Evolutionary conservation across 208 protist genomes (phyloP).

Genomic region (Leishmania guyanensis): DNA sequence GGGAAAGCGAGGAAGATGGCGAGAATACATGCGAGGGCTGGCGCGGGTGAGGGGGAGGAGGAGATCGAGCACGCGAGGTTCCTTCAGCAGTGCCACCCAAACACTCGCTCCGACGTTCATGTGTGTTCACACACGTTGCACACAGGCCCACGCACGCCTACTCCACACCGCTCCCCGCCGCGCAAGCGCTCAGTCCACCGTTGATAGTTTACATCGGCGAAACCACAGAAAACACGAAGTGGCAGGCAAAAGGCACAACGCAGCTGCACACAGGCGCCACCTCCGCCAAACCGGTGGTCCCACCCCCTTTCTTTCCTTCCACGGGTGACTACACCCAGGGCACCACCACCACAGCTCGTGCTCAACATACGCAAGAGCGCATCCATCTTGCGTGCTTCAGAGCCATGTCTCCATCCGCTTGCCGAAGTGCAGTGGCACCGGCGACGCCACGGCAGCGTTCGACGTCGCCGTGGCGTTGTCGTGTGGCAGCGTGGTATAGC

Average conservation of each 20-base stretch:
- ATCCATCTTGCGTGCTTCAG: not conserved
- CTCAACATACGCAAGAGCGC: not conserved
- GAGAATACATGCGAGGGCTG: not conserved
- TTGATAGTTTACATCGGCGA: conserved; percentile 5
- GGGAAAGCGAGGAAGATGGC: not conserved
- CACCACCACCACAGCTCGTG: not conserved
- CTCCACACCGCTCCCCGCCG: not conserved
- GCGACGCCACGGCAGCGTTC: conserved; percentile 3
- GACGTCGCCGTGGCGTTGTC: conserved; percentile 32
- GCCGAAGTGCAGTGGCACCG: conserved; percentile 14
- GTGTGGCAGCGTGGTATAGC: conserved; percentile 17
- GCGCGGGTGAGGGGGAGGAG: not conserved
- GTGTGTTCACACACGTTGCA: not conserved
- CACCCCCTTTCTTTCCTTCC: not conserved
- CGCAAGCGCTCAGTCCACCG: not conserved
- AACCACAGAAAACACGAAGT: not conserved
- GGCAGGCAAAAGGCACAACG: not conserved
- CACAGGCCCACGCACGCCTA: not conserved
- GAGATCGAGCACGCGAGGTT: not conserved
- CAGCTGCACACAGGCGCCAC: not conserved
- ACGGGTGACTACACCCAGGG: too few relatives aligned
- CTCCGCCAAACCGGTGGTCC: not conserved
- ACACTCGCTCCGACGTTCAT: not conserved
- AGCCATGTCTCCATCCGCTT: conserved; percentile 30
- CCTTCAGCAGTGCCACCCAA: not conserved